A percentile compares a stretch with the other conserved stretches of the same genome.
phyloP scores from a whole-genome alignment of 108 stramenopile genomes.

The Fragilaria crotonensis region DNA sequence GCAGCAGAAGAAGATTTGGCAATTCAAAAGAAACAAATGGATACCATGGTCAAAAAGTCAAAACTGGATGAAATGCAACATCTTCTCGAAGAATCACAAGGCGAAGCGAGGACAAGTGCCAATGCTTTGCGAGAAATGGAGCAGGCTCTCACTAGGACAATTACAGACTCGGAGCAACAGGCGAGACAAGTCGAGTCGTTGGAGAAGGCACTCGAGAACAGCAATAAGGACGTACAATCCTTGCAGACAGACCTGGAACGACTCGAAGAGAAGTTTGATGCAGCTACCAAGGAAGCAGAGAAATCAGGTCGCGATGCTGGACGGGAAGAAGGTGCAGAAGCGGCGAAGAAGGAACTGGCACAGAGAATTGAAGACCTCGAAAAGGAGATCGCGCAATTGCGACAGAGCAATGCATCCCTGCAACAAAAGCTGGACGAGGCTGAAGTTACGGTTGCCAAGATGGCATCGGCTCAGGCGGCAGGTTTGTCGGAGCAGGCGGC shows the following conservation, averaged over 20 bases:
- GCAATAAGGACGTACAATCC: slow-evolving; percentile 55
- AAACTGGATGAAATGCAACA: neutral
- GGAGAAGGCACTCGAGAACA: slow-evolving; percentile 59
- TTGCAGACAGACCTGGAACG: slow-evolving; percentile 68
- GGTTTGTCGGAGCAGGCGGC: slow-evolving; percentile 19
- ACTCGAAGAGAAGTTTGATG: slow-evolving; percentile 68
- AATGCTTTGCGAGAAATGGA: slow-evolving; percentile 47
- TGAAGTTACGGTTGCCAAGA: slow-evolving; percentile 37
- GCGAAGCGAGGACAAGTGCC: slow-evolving; percentile 17
- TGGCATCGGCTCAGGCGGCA: slow-evolving; percentile 31
- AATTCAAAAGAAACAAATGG: neutral
- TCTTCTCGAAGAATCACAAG: slow-evolving; percentile 33
- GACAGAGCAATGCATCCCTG: slow-evolving; percentile 43
- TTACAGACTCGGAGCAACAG: slow-evolving; percentile 31
- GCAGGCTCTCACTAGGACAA: slow-evolving; percentile 37
- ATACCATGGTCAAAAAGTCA: neutral
- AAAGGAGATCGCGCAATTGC: slow-evolving; percentile 30
- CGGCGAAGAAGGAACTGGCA: slow-evolving; percentile 37
- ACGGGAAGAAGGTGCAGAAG: slow-evolving; percentile 28
- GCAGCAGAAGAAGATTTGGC: slow-evolving; percentile 61
- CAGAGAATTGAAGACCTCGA: slow-evolving; percentile 30
- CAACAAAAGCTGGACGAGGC: slow-evolving; percentile 55
- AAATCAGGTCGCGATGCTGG: slow-evolving; percentile 30
- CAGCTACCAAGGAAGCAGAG: slow-evolving; percentile 42
- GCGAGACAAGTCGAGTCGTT: slow-evolving; percentile 55